Percentiles rank a stretch among this genome's conserved stretches.
phyloP scores from a whole-genome alignment of 805 yeast genomes.

The Saccharomycopsis sp. region DNA sequence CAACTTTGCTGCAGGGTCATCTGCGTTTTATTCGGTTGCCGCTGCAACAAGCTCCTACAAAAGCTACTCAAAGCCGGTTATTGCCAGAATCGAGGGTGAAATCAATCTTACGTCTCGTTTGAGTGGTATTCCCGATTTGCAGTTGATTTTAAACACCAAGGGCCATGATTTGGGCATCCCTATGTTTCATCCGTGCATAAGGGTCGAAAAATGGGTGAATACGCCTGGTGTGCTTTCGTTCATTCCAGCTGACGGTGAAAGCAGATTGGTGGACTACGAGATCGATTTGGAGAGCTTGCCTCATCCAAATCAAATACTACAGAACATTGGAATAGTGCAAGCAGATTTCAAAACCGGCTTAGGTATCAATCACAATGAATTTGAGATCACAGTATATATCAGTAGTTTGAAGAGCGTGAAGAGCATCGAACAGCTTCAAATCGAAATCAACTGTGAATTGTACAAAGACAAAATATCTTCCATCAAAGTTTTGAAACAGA shows the following conservation, averaged over 20 bases:
- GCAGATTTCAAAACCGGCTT: slow-evolving; percentile 48
- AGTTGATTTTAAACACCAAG: slow-evolving; percentile 43
- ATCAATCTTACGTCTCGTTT: slow-evolving; percentile 59
- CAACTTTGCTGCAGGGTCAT: slow-evolving; percentile 23
- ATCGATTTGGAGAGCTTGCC: slow-evolving; percentile 38
- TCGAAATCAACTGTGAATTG: slow-evolving; percentile 34
- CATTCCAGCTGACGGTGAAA: slow-evolving; percentile 84
- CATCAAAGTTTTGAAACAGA: slow-evolving; percentile 53
- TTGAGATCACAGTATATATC: slow-evolving; percentile 51
- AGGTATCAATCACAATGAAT: slow-evolving; percentile 49
- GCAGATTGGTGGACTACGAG: slow-evolving; percentile 54
- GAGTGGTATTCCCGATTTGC: slow-evolving; percentile 72
- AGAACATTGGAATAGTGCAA: slow-evolving; percentile 45
- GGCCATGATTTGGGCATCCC: slow-evolving; percentile 50
- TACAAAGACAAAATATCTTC: slow-evolving; percentile 26
- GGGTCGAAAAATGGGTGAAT: slow-evolving; percentile 43
- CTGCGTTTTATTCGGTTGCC: slow-evolving; percentile 22
- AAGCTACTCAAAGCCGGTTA: slow-evolving; percentile 31
- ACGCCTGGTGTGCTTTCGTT: slow-evolving; percentile 49
- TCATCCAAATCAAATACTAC: slow-evolving; percentile 6
- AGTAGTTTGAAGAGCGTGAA: slow-evolving; percentile 39
- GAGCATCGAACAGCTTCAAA: slow-evolving; percentile 39
- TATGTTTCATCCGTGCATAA: slow-evolving; percentile 65
- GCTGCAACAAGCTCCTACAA: slow-evolving; percentile 23
- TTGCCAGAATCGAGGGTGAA: slow-evolving; percentile 56